Percentiles rank a stretch among this genome's conserved stretches.
Evolutionary conservation across 1,284 basidiomycete genomes (phyloP).

Genomic region (Erythrobasidium hasegawianum): DNA sequence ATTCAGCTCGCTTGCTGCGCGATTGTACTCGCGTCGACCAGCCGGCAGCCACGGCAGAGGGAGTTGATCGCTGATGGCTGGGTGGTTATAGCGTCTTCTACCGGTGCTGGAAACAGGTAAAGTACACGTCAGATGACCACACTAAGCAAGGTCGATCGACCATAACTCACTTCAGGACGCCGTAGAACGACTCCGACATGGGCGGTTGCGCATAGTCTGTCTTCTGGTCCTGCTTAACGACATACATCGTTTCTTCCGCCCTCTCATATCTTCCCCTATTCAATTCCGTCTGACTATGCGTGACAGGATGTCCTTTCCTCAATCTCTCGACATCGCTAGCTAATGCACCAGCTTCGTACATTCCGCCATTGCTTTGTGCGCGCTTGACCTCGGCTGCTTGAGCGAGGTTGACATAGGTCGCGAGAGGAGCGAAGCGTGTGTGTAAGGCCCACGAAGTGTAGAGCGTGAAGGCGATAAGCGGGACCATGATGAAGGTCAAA

Average conservation of each 20-base stretch:
- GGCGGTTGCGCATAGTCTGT: slow-evolving; percentile 95
- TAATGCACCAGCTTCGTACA: slow-evolving; percentile 31
- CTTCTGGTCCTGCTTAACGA: slow-evolving; percentile 65
- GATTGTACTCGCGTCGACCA: slow-evolving; percentile 14
- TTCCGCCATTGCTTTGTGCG: slow-evolving; percentile 50
- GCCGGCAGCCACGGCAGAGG: slow-evolving; percentile 83
- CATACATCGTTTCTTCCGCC: slow-evolving; percentile 71
- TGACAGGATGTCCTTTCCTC: slow-evolving; percentile 72
- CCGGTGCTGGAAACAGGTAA: no score
- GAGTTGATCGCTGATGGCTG: slow-evolving; percentile 78
- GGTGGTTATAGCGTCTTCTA: slow-evolving; percentile 81
- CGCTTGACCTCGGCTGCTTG: slow-evolving; percentile 81
- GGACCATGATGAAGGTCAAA: slow-evolving; percentile 70
- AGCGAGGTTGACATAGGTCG: slow-evolving; percentile 74
- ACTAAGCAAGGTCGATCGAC: no score
- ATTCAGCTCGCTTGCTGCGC: slow-evolving; percentile 7
- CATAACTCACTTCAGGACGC: slow-evolving; percentile 69
- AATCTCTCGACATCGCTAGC: slow-evolving; percentile 65
- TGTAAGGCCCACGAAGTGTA: slow-evolving; percentile 76
- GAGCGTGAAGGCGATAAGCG: slow-evolving; percentile 70
- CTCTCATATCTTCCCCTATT: slow-evolving; percentile 72
- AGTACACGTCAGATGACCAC: no score
- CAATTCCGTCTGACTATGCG: slow-evolving; percentile 79
- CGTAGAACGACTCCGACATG: slow-evolving; percentile 86
- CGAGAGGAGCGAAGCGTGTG: slow-evolving; percentile 68